phyloP scores from a whole-genome alignment of 805 yeast species.

The Sugiyamaella mastotermitis region DNA sequence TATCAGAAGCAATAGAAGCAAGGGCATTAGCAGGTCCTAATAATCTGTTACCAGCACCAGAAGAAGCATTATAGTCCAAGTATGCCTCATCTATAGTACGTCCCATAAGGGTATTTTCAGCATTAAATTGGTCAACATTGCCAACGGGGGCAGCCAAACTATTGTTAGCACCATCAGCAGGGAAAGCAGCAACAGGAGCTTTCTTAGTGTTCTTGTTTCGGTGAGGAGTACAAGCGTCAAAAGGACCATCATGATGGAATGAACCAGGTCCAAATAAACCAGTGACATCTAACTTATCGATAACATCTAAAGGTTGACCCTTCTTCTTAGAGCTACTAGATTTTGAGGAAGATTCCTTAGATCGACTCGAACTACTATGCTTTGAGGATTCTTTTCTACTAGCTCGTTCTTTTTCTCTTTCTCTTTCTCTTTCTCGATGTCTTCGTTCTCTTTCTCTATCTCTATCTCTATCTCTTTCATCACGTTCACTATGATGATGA shows the following conservation, averaged over 20 bases:
- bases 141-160: conserved; percentile 67
- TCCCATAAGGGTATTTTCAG: conserved; percentile 75
- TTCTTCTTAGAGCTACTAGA: conserved; percentile 11
- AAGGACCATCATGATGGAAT: conserved; percentile 98
- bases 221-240: conserved; percentile 97
- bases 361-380: background rate
- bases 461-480: conserved; percentile 12
- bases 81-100: conserved; percentile 47
- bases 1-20: conserved; percentile 2
- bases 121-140: conserved; percentile 29
- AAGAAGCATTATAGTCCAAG: conserved; percentile 26
- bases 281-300: conserved; percentile 92
- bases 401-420: background rate
- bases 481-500: conserved; percentile 6
- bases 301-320: conserved; percentile 68
- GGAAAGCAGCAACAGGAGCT: conserved; percentile 95
- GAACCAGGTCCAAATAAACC: conserved; percentile 89
- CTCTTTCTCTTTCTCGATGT: no score
- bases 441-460: conserved; percentile 23
- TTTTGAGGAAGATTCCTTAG: conserved; percentile 11
- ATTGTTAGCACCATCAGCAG: conserved; percentile 90
- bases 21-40: conserved; percentile 4
- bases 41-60: conserved; percentile 6
- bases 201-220: conserved; percentile 64
- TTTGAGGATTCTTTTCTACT: background rate